Percentiles rank a stretch among this genome's conserved stretches.
phyloP scores from a whole-genome alignment of 345 rosid species.

The Arabis hirsuta region DNA sequence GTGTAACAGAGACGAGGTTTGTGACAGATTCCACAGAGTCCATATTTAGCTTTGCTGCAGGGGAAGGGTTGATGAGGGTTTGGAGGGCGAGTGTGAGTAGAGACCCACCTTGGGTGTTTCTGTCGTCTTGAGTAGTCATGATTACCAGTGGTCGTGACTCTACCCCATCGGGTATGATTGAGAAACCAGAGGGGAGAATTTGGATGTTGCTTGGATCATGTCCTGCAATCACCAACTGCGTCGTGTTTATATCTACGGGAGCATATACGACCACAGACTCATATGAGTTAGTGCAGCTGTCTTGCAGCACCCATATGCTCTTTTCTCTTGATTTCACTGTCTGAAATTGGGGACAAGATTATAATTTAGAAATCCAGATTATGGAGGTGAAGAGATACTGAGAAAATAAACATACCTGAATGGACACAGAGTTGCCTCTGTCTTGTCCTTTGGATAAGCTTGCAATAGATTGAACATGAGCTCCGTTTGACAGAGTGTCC shows the following conservation, averaged over 20 bases:
- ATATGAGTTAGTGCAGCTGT: constrained; percentile 76
- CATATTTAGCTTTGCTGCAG: constrained; percentile 65
- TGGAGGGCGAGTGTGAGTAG: constrained; percentile 86
- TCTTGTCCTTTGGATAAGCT: constrained; percentile 90
- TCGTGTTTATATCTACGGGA: constrained; percentile 72
- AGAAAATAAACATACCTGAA: constrained; percentile 54
- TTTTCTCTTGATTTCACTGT: constrained; percentile 74
- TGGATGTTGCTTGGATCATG: constrained; percentile 89
- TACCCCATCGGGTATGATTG: constrained; percentile 84
- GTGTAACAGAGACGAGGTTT: constrained; percentile 75
- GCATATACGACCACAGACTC: constrained; percentile 90
- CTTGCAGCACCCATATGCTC: constrained; percentile 83
- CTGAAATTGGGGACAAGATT: constrained; percentile 46
- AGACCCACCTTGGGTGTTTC: constrained; percentile 82
- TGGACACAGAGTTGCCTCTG: constrained; percentile 87
- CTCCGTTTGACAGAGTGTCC: constrained; percentile 82
- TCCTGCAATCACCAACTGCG: constrained; percentile 86
- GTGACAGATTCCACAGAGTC: constrained; percentile 87
- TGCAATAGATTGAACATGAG: constrained; percentile 71
- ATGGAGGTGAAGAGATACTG: background rate
- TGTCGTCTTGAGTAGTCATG: constrained; percentile 80
- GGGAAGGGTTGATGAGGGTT: constrained; percentile 64
- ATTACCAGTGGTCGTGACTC: constrained; percentile 90
- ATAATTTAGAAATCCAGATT: background rate
- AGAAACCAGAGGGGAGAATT: constrained; percentile 88